Base-by-base conservation (phyloP, 225 moss, liverwort and hornwort species). In the Bryum argenteum region DNA sequence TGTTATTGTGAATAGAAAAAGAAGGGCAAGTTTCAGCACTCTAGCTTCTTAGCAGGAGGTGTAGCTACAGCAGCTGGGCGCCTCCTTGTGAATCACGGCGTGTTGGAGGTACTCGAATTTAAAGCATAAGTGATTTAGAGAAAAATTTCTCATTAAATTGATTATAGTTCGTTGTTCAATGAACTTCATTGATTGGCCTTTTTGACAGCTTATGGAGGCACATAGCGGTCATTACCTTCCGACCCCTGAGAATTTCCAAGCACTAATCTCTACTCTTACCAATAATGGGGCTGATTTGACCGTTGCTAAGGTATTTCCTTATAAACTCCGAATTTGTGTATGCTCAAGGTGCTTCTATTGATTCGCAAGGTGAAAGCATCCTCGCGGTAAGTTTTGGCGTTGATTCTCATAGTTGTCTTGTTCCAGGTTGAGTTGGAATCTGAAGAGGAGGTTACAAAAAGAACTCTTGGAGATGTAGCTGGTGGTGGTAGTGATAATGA, bases 151-250 rank as follows among this genome's bases (percentile, higher is more conserved):
- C 16, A 43, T 51, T 33, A n/a, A 11, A 14, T 67, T 51, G 42
- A 45, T 73, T 11, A 39, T 10, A 68, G 58, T 8, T 77, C 45
- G 22, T 56, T 43, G 26, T 60, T 55, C 28, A 54, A 28, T 20
- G 14, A 20, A 54, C 15, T 68, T 19, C 15, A 17, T 50, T 52
- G 53, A 68, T 28, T 63, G 33, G 33, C 64, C 41, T 37, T 55
- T 43, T 55, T 80, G 56, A 66, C 89, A 96, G 96, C 69, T 93
- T 15, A 90, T 97, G 89, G 96, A 97, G 84, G 96, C 93, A 20
- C 96, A 97, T 39, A 97, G 96, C 78, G 96, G 96, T 52, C 96
- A 97, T 52, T 97, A 97, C 73, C 96, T 77, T 82, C 96, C 96
- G 20, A 93, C 87, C 21, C 80, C 85, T 21, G 91, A 93, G 47